phyloP scores from a whole-genome alignment of 2,329 filamentous ascomycete genomes.

The Colletotrichum sojae region DNA sequence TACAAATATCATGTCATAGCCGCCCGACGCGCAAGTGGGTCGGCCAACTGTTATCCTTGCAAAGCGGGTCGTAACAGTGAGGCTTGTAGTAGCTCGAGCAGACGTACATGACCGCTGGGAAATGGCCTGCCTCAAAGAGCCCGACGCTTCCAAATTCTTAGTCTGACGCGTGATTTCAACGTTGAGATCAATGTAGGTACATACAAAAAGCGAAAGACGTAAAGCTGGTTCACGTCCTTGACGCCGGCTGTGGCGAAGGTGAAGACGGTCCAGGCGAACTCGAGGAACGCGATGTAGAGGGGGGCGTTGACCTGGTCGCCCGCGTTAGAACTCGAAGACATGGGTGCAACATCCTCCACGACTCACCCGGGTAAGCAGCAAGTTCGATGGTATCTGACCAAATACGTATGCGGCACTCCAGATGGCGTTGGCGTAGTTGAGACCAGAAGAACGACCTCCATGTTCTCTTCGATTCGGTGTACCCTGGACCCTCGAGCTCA shows the following conservation, averaged over 20 bases:
- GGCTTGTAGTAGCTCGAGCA: constrained; percentile 50
- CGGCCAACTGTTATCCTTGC: no score
- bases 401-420: constrained; percentile 50
- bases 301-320: constrained; percentile 43
- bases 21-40: no score
- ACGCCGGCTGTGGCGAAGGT: constrained; percentile 47
- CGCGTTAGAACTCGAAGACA: neutral
- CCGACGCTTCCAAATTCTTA: constrained; percentile 42
- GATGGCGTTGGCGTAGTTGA: constrained; percentile 49
- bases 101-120: constrained; percentile 49
- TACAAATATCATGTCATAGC: no score
- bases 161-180: no score
- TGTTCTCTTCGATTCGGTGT: constrained; percentile 61
- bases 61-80: constrained; percentile 38
- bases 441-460: constrained; percentile 47
- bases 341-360: constrained; percentile 45
- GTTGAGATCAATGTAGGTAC: neutral
- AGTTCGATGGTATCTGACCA: constrained; percentile 48
- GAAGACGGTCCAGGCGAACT: constrained; percentile 46
- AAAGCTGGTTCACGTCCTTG: constrained; percentile 45
- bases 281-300: constrained; percentile 45
- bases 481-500: neutral
- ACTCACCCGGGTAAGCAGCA: constrained; percentile 45
- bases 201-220: constrained; percentile 47
- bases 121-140: constrained; percentile 49